Conservation (phyloP, 345 rosid genomes). For the Mercurialis annua region DNA sequence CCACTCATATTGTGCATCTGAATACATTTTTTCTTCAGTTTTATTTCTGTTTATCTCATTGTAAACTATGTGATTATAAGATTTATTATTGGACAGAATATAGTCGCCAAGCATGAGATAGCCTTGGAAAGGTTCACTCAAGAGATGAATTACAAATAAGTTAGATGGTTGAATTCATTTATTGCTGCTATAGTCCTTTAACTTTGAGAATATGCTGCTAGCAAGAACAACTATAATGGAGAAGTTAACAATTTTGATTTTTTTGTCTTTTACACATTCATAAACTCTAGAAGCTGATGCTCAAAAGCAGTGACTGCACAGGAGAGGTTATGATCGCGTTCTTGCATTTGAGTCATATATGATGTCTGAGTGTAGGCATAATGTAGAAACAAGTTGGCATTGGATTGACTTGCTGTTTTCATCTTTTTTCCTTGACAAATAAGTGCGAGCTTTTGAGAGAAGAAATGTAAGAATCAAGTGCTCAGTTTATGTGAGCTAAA, state of each 20-base stretch:
- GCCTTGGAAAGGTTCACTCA: not conserved
- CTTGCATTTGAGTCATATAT: not conserved
- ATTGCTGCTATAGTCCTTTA: not conserved
- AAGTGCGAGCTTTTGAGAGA: not conserved
- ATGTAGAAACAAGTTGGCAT: not conserved
- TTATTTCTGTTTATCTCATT: too few species aligned
- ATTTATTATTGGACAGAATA: too few species aligned
- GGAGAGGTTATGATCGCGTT: too few species aligned
- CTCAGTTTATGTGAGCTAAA: not conserved
- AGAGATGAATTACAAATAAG: not conserved
- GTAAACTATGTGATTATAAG: too few species aligned
- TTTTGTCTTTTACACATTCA: not conserved
- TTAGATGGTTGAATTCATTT: not conserved
- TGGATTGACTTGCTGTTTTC: not conserved
- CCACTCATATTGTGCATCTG: too few species aligned
- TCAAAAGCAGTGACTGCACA: not conserved
- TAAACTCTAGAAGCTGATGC: not conserved
- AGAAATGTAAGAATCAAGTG: not conserved
- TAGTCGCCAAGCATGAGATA: not conserved
- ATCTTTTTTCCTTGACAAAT: not conserved
- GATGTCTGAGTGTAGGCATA: not conserved
- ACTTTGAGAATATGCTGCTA: not conserved
- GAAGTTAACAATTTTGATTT: not conserved
- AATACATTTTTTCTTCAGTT: too few species aligned
- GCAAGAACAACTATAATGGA: not conserved